Conservation (phyloP, 306 rosid genomes). For the Corylus heterophylla region DNA sequence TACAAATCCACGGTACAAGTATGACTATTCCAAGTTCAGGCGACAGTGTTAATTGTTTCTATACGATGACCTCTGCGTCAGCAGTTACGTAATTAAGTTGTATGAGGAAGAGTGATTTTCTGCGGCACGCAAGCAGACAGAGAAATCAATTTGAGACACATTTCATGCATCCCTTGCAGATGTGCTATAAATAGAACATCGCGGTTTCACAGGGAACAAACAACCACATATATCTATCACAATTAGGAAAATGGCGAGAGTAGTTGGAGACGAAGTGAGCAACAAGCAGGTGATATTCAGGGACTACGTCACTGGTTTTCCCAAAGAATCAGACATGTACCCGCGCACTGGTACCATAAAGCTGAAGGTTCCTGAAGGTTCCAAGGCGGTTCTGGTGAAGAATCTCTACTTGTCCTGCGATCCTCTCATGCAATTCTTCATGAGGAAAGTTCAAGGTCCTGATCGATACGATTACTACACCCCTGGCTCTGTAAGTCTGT, state of each 20-base stretch:
- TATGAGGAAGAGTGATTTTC: too few species aligned
- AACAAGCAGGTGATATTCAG: slow-evolving; percentile 48
- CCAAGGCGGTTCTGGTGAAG: slow-evolving; percentile 51
- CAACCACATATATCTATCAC: too few species aligned
- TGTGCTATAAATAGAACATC: too few species aligned
- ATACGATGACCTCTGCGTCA: too few species aligned
- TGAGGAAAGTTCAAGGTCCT: slow-evolving; percentile 15
- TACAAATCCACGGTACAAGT: too few species aligned
- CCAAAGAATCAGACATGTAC: slow-evolving; percentile 43
- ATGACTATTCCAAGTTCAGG: too few species aligned
- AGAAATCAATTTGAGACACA: too few species aligned
- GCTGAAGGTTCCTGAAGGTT: slow-evolving; percentile 35
- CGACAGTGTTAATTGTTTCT: too few species aligned
- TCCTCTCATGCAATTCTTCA: slow-evolving; percentile 44
- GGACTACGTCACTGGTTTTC: slow-evolving; percentile 34
- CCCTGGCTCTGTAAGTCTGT: slow-evolving; percentile 43
- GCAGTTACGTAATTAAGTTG: too few species aligned
- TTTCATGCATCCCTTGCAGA: too few species aligned
- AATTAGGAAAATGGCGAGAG: neutral
- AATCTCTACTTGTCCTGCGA: slow-evolving; percentile 67
- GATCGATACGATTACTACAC: slow-evolving; percentile 15
- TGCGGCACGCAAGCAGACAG: too few species aligned
- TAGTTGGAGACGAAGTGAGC: slow-evolving; percentile 16
- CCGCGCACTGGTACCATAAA: slow-evolving; percentile 26
- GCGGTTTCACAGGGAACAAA: too few species aligned